These are phyloP conservation scores for Anisogramma anomala DNA, from an alignment of 2,329 filamentous ascomycete species.

Conservation along the genomic window DNA sequence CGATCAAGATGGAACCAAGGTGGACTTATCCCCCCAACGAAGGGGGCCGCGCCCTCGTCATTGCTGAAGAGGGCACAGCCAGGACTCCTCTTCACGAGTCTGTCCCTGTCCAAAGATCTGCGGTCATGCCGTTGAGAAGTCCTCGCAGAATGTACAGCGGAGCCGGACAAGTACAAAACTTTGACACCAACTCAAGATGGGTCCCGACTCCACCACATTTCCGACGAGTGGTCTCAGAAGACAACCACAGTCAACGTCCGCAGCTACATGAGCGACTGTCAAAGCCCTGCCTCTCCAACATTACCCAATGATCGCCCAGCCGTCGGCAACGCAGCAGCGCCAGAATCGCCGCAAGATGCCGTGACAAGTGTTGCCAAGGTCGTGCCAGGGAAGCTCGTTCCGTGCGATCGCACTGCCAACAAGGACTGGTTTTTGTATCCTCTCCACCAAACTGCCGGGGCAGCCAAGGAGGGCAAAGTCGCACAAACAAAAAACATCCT, in stretches of 20 bases:
- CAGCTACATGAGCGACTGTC: too few relatives aligned
- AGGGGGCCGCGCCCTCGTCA: constrained; percentile 38
- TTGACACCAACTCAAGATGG: constrained; percentile 91
- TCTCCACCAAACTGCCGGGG: constrained; percentile 39
- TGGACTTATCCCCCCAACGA: constrained; percentile 38
- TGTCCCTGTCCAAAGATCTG: constrained; percentile 24
- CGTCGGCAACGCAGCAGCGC: constrained; percentile 18
- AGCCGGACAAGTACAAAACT: constrained; percentile 77
- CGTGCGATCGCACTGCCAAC: constrained; percentile 74
- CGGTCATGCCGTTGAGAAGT: constrained; percentile 16
- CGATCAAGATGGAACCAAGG: constrained; percentile 2
- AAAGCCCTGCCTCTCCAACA: constrained; percentile 3
- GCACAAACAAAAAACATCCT: constrained; percentile 89
- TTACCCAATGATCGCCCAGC: constrained; percentile 13
- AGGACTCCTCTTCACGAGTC: constrained; percentile 30
- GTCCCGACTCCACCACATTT: constrained; percentile 42
- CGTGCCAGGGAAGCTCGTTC: constrained; percentile 45
- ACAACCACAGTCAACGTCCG: neutral
- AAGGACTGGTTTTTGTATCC: constrained; percentile 92
- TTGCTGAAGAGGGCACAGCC: constrained; percentile 40
- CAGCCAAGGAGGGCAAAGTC: constrained; percentile 48
- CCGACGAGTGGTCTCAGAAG: constrained; percentile 6
- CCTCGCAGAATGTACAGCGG: constrained; percentile 18
- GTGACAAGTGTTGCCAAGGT: constrained; percentile 15
- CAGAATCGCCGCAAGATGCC: constrained; percentile 22